Percentiles rank a stretch among this genome's conserved stretches.
These are phyloP conservation scores for Phaseolus lunatus DNA, from an alignment of 306 rosid species.

Conservation along the genomic window DNA sequence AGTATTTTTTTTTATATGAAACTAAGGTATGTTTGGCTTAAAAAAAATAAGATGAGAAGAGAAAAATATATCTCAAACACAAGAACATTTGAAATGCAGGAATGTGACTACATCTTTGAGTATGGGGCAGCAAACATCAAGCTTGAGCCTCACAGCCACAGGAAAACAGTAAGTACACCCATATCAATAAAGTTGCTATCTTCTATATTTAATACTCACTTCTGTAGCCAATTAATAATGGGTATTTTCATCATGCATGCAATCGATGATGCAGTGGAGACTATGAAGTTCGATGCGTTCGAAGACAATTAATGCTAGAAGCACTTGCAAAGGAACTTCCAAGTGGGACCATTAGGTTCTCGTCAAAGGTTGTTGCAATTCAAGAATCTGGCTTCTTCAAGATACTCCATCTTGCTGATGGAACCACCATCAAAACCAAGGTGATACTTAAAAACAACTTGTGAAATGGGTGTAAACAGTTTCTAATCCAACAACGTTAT, in stretches of 20 bases:
- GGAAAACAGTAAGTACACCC: constrained; percentile 50
- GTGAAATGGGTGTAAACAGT: not conserved
- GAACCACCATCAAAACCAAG: constrained; percentile 62
- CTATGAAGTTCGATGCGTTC: constrained; percentile 61
- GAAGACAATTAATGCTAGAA: constrained; percentile 61
- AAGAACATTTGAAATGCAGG: constrained; percentile 46
- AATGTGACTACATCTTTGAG: constrained; percentile 50
- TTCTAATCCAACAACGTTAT: not conserved
- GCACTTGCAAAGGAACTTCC: constrained; percentile 73
- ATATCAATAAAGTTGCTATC: too few species aligned
- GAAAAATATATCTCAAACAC: too few species aligned
- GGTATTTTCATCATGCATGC: not conserved
- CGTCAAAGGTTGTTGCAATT: constrained; percentile 67
- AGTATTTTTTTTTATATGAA: too few species aligned
- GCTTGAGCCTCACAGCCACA: constrained; percentile 28
- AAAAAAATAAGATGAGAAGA: too few species aligned
- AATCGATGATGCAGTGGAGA: constrained; percentile 46
- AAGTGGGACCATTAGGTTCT: constrained; percentile 63
- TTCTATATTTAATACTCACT: not conserved
- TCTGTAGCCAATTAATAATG: not conserved
- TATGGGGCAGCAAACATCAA: constrained; percentile 51
- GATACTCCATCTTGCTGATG: constrained; percentile 73
- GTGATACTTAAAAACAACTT: constrained; percentile 21
- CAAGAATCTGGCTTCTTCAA: constrained; percentile 63
- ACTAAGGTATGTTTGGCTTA: too few species aligned